Evolutionary conservation across 163 green algal genomes (phyloP).

Genomic region (Volvox carteri): DNA sequence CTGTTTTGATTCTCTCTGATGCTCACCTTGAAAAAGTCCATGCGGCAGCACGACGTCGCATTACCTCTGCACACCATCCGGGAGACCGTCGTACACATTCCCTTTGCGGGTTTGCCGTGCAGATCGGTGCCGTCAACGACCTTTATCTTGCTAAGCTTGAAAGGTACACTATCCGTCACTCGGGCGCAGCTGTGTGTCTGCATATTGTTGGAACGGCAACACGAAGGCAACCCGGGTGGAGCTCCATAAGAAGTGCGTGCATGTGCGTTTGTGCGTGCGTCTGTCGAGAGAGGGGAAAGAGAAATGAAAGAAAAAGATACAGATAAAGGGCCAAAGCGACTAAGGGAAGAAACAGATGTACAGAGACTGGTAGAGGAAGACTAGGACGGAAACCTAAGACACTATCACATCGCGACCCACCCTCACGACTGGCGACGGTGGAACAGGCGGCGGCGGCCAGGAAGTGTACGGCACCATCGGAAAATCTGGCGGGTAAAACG

Average conservation of each 20-base stretch:
- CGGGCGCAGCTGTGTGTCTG: conserved; percentile 16
- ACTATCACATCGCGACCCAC: too few species aligned
- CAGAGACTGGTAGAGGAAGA: too few species aligned
- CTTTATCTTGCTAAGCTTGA: background rate
- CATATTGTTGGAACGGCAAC: too few species aligned
- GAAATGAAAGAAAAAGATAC: background rate
- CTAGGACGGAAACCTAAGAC: too few species aligned
- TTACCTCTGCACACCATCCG: background rate
- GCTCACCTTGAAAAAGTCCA: conserved; percentile 44
- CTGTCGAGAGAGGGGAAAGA: background rate
- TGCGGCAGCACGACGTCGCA: conserved; percentile 3
- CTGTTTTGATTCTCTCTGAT: background rate
- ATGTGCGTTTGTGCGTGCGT: background rate
- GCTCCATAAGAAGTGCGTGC: too few species aligned
- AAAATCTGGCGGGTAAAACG: background rate
- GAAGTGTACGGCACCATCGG: background rate
- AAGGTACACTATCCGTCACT: background rate
- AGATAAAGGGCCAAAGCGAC: background rate
- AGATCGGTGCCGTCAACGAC: background rate
- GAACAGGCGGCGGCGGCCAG: background rate
- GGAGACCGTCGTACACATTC: conserved; percentile 7
- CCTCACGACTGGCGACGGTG: background rate
- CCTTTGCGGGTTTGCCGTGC: background rate
- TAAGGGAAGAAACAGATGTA: too few species aligned
- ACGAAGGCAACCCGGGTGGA: too few species aligned